phyloP scores from a whole-genome alignment of 140 eudicot species.

The Senecio squalidus region DNA sequence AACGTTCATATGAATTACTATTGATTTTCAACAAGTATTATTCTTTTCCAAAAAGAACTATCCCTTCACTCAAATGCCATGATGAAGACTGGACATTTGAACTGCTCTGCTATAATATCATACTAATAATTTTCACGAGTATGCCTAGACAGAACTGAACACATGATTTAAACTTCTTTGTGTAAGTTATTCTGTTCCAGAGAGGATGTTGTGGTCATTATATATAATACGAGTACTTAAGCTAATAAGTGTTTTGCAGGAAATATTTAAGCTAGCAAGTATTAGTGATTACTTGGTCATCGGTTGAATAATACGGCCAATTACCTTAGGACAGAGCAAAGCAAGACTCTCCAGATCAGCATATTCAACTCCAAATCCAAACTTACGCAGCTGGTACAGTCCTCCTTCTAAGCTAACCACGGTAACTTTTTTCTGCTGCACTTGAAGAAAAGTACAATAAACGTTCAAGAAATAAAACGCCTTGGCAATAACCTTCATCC shows the following conservation, averaged over 20 bases:
- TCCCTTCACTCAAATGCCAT: not conserved
- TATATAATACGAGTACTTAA: not conserved
- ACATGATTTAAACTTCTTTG: not conserved
- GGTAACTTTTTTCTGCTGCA: slow-evolving; percentile 39
- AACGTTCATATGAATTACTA: no score
- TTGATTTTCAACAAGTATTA: no score
- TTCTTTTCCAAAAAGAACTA: not conserved
- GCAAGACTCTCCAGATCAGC: slow-evolving; percentile 61
- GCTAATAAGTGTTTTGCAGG: not conserved
- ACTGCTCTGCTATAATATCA: not conserved
- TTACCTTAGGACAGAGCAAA: slow-evolving; percentile 58
- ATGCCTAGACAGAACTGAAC: not conserved
- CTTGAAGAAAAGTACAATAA: slow-evolving; percentile 45
- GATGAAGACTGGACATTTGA: not conserved
- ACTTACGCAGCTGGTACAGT: slow-evolving; percentile 40
- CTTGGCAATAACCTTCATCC: slow-evolving; percentile 62
- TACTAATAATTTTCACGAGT: not conserved
- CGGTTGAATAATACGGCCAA: not conserved
- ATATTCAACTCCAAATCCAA: slow-evolving; percentile 41
- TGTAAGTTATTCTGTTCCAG: not conserved
- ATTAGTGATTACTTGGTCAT: not conserved
- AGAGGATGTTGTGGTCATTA: not conserved
- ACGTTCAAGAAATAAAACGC: slow-evolving; percentile 54
- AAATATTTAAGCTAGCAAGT: no score
- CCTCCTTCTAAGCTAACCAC: slow-evolving; percentile 30